Conservation (phyloP, 2,329 filamentous ascomycete genomes). For the Peltaster fructicola region DNA sequence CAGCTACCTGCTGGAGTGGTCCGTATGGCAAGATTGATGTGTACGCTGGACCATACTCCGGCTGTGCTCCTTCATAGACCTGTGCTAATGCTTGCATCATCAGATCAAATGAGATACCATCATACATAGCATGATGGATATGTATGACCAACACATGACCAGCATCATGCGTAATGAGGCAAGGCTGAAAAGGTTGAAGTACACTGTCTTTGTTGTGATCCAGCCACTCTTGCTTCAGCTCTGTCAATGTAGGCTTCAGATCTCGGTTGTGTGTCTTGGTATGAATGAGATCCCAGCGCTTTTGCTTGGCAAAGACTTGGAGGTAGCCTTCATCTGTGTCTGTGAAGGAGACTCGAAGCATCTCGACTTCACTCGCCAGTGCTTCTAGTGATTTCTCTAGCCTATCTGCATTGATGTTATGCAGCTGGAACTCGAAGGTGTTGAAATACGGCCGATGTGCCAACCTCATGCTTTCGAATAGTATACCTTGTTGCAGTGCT, state of each 20-base stretch:
- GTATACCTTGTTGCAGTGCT: conserved; percentile 70
- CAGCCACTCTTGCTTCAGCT: conserved; percentile 35
- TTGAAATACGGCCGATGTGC: conserved; percentile 55
- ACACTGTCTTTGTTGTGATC: conserved; percentile 32
- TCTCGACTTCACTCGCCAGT: conserved; percentile 36
- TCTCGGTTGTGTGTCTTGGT: too few relatives aligned
- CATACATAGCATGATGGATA: conserved; percentile 77
- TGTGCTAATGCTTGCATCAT: conserved; percentile 42
- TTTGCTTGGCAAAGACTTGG: conserved; percentile 33
- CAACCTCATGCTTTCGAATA: conserved; percentile 48
- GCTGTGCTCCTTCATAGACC: conserved; percentile 28
- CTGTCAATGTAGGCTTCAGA: too few relatives aligned
- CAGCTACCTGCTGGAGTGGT: conserved; percentile 37
- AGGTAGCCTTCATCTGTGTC: conserved; percentile 57
- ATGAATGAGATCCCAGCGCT: too few relatives aligned
- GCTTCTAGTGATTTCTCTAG: conserved; percentile 42
- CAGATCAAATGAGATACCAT: conserved; percentile 59
- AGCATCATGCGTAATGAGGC: conserved; percentile 21
- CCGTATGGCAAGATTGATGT: conserved; percentile 50
- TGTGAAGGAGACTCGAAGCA: conserved; percentile 57
- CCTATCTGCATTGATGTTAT: conserved; percentile 25
- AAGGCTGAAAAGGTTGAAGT: conserved; percentile 34
- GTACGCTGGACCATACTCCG: conserved; percentile 36
- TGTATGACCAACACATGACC: conserved; percentile 38
- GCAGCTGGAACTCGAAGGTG: conserved; percentile 45